Conservation (phyloP, 257 asterid genomes). For the Solanum arcanum region DNA sequence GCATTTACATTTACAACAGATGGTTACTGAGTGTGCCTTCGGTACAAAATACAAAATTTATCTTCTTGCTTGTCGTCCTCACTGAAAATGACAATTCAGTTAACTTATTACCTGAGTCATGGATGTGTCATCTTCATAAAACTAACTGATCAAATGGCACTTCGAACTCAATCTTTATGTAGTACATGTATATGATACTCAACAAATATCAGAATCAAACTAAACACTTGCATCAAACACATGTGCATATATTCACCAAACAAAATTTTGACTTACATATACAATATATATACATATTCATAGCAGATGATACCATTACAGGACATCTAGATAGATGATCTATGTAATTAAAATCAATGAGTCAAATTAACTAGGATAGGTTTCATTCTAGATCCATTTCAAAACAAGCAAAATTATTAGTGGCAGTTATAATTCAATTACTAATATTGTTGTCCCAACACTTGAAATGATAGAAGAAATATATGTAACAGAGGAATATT, state of each 20-base stretch:
- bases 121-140: neutral
- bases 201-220: neutral
- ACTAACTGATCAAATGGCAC: neutral
- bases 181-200: neutral
- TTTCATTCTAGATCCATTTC: neutral
- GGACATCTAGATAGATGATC: neutral
- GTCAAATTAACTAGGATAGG: neutral
- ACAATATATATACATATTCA: neutral
- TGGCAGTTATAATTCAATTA: neutral
- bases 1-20: neutral
- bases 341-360: neutral
- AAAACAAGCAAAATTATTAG: neutral
- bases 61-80: neutral
- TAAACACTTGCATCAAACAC: neutral
- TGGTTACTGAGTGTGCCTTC: neutral
- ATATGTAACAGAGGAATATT: slow-evolving; percentile 8
- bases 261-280: neutral
- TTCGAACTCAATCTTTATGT: neutral
- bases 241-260: too few species aligned
- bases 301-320: neutral
- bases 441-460: neutral
- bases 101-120: neutral
- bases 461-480: neutral
- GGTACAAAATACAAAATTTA: neutral
- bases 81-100: neutral